These are phyloP conservation scores for Boletus coccyginus DNA, from an alignment of 768 basidiomycete genomes.

Conservation along the genomic window DNA sequence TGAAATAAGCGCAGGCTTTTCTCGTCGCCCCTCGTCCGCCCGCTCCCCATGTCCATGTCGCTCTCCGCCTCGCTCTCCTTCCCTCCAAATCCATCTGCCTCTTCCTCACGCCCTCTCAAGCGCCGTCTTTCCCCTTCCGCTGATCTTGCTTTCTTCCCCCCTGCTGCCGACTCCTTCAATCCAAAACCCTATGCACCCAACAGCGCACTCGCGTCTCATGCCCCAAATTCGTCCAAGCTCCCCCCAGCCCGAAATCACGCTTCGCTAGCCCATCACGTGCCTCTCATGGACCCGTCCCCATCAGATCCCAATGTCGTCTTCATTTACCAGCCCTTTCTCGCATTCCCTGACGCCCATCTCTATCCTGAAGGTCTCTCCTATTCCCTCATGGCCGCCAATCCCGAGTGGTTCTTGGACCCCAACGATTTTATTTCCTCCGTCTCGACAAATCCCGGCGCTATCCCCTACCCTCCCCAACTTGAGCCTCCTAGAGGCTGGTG, in stretches of 20 bases:
- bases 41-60: constrained; percentile 15
- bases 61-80: constrained; percentile 21
- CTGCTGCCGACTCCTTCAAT: constrained; percentile 61
- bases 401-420: constrained; percentile 77
- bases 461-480: constrained; percentile 71
- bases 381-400: constrained; percentile 67
- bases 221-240: constrained; percentile 25
- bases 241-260: constrained; percentile 29
- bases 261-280: constrained; percentile 43
- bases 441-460: constrained; percentile 48
- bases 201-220: constrained; percentile 15
- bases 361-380: constrained; percentile 71
- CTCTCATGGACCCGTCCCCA: constrained; percentile 64
- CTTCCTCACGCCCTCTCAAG: constrained; percentile 39
- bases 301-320: constrained; percentile 67
- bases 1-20: constrained; percentile 28
- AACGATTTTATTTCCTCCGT: constrained; percentile 55
- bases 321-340: constrained; percentile 70
- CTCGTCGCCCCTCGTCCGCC: background rate
- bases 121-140: constrained; percentile 46
- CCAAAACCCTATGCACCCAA: constrained; percentile 61
- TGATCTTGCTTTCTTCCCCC: constrained; percentile 59
- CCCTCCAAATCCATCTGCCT: constrained; percentile 20
- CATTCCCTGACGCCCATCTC: constrained; percentile 59
- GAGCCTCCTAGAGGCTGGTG: constrained; percentile 88